A percentile compares a stretch with the other conserved stretches of the same genome.
Conservation (phyloP, 768 basidiomycete genomes). For the Tulasnella sp. region DNA sequence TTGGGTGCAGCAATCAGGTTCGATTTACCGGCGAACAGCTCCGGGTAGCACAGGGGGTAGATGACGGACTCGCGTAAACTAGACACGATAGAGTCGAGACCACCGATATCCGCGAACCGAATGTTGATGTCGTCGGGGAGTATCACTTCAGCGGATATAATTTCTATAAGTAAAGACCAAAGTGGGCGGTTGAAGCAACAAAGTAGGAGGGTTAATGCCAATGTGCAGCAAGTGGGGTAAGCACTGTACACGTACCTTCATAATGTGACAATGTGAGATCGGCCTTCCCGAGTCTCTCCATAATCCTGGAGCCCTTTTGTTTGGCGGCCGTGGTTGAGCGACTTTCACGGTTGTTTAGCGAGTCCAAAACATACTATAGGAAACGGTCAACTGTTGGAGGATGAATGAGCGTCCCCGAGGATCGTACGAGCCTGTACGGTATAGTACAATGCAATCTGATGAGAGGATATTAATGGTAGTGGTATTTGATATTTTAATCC, state of each 20-base stretch:
- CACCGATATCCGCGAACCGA: slow-evolving; percentile 77
- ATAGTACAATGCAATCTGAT: slow-evolving; percentile 67
- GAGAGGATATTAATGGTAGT: slow-evolving; percentile 8
- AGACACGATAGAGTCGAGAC: slow-evolving; percentile 78
- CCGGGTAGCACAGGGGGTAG: slow-evolving; percentile 82
- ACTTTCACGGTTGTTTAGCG: slow-evolving; percentile 48
- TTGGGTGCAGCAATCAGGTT: slow-evolving; percentile 83
- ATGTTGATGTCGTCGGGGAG: slow-evolving; percentile 80
- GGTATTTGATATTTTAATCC: too few species aligned
- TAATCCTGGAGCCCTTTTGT: slow-evolving; percentile 49
- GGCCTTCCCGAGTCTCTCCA: slow-evolving; percentile 58
- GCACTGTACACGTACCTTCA: slow-evolving; percentile 42
- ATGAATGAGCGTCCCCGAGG: too few species aligned
- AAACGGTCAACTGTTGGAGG: too few species aligned
- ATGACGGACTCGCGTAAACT: slow-evolving; percentile 92
- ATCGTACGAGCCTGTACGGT: slow-evolving; percentile 54
- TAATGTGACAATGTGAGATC: slow-evolving; percentile 78
- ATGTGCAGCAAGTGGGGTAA: not conserved
- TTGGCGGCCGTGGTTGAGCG: slow-evolving; percentile 22
- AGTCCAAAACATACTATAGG: slow-evolving; percentile 53
- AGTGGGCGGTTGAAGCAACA: not conserved
- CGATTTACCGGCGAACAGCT: slow-evolving; percentile 71
- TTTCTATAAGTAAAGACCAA: slow-evolving; percentile 34
- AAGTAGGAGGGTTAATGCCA: not conserved
- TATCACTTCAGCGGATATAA: slow-evolving; percentile 86